Evolutionary conservation across 2,329 filamentous ascomycete species (phyloP).

Genomic region (Graphium sp.): DNA sequence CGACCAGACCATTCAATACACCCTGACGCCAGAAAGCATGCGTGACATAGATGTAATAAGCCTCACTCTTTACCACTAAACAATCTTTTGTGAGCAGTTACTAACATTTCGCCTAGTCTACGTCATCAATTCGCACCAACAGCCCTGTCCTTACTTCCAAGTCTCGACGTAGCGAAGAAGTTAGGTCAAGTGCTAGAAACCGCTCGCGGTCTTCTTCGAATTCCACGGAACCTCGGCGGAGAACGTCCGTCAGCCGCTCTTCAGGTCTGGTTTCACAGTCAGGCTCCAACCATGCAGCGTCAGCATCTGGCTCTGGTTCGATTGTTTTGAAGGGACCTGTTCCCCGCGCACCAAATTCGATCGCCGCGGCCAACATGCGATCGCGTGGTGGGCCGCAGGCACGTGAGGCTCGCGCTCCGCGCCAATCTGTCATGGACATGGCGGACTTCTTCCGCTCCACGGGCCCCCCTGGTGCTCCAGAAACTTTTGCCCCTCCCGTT

Average conservation of each 20-base stretch:
- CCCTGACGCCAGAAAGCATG: conserved; percentile 65
- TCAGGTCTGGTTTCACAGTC: too few species aligned
- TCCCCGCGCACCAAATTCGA: conserved; percentile 9
- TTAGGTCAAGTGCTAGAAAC: conserved; percentile 14
- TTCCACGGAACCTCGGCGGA: too few species aligned
- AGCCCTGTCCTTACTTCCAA: conserved; percentile 24
- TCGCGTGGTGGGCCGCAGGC: conserved; percentile 17
- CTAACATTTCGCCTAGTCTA: conserved; percentile 1
- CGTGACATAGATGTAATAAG: conserved; percentile 50
- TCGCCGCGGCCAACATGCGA: conserved; percentile 8
- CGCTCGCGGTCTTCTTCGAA: conserved; percentile 32
- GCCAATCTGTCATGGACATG: conserved; percentile 65
- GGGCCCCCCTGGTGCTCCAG: conserved; percentile 43
- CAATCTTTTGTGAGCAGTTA: neutral
- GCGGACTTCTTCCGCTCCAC: conserved; percentile 82
- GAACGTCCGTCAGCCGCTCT: too few species aligned
- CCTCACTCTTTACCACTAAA: conserved; percentile 1
- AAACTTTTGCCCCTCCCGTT: conserved; percentile 16
- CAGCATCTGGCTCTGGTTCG: too few species aligned
- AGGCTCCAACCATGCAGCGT: too few species aligned
- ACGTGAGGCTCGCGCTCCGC: conserved; percentile 55
- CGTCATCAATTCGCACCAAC: conserved; percentile 8
- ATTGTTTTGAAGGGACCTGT: too few species aligned
- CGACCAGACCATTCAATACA: conserved; percentile 69
- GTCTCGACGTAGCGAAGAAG: conserved; percentile 28